Evolutionary conservation across 148 eudicot species (phyloP).

Genomic region (Chenopodium album): DNA sequence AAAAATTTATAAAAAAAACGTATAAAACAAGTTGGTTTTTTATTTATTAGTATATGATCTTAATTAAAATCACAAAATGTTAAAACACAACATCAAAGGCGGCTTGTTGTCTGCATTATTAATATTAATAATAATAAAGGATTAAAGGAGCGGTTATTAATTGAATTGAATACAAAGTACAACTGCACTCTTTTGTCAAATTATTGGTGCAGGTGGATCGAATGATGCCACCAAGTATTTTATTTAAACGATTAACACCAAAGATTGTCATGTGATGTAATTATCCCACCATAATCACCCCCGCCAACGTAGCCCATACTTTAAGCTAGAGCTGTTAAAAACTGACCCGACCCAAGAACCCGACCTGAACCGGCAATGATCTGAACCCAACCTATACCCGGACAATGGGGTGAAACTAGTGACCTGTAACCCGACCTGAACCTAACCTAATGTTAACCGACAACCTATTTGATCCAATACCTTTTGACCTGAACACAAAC

Average conservation of each 20-base stretch:
- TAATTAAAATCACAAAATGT: not conserved
- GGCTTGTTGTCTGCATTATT: conserved; percentile 7
- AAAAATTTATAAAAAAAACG: too few relatives aligned
- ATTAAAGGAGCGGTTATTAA: not conserved
- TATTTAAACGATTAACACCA: not conserved
- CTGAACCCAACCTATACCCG: too few relatives aligned
- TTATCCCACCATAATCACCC: conserved; percentile 9
- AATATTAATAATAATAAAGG: not conserved
- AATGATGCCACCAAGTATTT: conserved; percentile 25
- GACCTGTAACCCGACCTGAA: too few relatives aligned
- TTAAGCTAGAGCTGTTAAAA: not conserved
- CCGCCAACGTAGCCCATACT: not conserved
- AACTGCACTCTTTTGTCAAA: conserved; percentile 12
- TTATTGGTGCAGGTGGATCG: conserved; percentile 30
- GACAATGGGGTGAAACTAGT: too few relatives aligned
- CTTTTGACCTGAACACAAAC: too few relatives aligned
- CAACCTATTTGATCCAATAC: too few relatives aligned
- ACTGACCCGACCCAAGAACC: too few relatives aligned
- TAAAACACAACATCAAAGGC: not conserved
- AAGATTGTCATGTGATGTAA: conserved; percentile 4
- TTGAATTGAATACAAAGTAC: not conserved
- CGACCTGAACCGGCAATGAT: too few relatives aligned
- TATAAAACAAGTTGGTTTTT: too few relatives aligned
- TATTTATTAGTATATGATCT: not conserved
- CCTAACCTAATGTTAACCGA: too few relatives aligned